Base-by-base conservation (phyloP, 441 rosid species). In the Erysimum cheiri region DNA sequence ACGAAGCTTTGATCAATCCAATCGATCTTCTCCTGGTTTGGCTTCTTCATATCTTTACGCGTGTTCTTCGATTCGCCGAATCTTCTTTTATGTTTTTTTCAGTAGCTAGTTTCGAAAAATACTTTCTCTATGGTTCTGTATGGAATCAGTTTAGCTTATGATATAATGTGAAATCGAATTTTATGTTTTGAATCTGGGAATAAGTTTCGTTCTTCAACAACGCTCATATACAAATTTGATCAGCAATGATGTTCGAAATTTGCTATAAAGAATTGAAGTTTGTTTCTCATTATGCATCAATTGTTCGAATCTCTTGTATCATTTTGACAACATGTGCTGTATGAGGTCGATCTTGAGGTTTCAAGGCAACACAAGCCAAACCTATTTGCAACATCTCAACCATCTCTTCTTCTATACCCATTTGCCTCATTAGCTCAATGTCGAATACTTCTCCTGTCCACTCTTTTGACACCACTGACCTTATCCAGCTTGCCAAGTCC, bases 401-500 rank as follows among this genome's bases (percentile, higher is more conserved):
- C 80, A 77, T 60, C 5, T 71, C 77, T 36, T 71, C 80, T 49
- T 71, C 77, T 13, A 35, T 32, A 54, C 8, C 47, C 73, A 58
- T 39, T 37, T 37, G 33, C 47, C 26, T 60, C 72, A 71, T 4
- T 12, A 77, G 67, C 65, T 77, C 77, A 35, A 46, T 39, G 9
- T 77, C 77, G 1, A 77, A 77, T 3, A 77, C 80, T 67, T 77
- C 80, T 6, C 80, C 66, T 0, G 80, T 71, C 80, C 80, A 77
- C 60, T 88, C 94, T 71, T 88, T 87, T 46, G 76, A 86, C 28
- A 95, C 90, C 15, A 95, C 96, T 14, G 83, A 83, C 74, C 86
- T 79, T 52, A 95, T 91, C 98, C 96, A 88, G 77, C 79, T 83
- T 19, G 88, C 97, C 6, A 92, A 70, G 75, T 89, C 93, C 31